Percentiles rank a stretch among this genome's conserved stretches.
Conservation (phyloP, 352 stramenopile species). For the Pythium brassicae region DNA sequence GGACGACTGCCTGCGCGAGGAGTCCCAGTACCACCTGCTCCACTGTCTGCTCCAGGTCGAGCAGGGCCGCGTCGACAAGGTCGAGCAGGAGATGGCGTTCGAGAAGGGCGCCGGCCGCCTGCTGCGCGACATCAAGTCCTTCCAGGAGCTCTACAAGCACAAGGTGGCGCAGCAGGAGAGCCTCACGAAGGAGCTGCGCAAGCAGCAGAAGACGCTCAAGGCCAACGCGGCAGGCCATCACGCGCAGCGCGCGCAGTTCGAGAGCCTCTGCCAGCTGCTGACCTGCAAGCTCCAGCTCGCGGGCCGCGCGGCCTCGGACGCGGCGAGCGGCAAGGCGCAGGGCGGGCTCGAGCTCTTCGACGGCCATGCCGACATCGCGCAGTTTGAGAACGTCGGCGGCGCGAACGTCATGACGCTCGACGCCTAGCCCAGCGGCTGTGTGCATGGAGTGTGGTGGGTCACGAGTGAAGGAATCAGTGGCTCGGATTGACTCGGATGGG, state of each 20-base stretch:
- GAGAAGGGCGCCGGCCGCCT: constrained; percentile 72
- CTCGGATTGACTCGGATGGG: too few relatives aligned
- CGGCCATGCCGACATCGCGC: constrained; percentile 57
- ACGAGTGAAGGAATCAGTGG: too few relatives aligned
- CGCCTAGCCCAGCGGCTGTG: constrained; percentile 18
- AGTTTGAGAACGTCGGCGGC: constrained; percentile 73
- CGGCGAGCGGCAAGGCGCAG: constrained; percentile 15
- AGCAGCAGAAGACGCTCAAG: constrained; percentile 89
- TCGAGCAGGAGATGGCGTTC: constrained; percentile 86
- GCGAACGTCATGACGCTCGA: constrained; percentile 85
- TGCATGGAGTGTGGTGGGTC: too few relatives aligned
- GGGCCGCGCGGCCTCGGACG: constrained; percentile 15
- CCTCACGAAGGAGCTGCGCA: constrained; percentile 86
- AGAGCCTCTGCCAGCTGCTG: constrained; percentile 77
- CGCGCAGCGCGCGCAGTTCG: constrained; percentile 84
- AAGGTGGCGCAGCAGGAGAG: constrained; percentile 90
- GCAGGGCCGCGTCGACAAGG: constrained; percentile 67
- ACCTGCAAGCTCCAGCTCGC: constrained; percentile 69
- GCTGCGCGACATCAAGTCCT: constrained; percentile 83
- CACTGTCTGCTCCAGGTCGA: constrained; percentile 77
- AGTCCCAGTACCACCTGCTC: constrained; percentile 84
- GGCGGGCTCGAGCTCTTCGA: constrained; percentile 41
- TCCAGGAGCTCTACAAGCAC: constrained; percentile 90
- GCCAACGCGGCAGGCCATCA: constrained; percentile 66
- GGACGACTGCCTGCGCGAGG: constrained; percentile 84